phyloP scores from a whole-genome alignment of 2,329 filamentous ascomycete species.

The Seiridium unicorne region DNA sequence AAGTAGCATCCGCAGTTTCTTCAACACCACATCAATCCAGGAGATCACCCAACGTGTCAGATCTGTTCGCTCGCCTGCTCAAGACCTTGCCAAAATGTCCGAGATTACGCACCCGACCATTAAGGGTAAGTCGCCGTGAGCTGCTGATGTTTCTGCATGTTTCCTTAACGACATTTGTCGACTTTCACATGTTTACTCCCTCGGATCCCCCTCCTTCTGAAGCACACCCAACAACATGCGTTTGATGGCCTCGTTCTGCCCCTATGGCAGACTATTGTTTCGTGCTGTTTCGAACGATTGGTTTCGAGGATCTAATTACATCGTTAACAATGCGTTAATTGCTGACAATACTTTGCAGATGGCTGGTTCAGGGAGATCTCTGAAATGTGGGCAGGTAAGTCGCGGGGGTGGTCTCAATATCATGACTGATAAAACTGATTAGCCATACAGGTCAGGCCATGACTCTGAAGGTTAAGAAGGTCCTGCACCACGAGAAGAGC shows the following conservation, averaged over 20 bases:
- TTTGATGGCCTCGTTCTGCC: not conserved
- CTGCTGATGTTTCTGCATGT: not conserved
- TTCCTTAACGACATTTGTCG: not conserved
- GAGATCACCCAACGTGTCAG: not conserved
- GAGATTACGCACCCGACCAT: constrained; percentile 58
- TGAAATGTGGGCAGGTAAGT: constrained; percentile 86
- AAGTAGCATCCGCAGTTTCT: not conserved
- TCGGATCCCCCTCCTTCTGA: not conserved
- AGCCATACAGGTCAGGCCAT: constrained; percentile 77
- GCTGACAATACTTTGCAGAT: constrained; percentile 56
- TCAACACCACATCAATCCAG: not conserved
- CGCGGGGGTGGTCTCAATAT: not conserved
- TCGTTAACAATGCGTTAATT: not conserved
- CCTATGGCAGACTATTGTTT: too few species aligned
- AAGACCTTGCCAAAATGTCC: constrained; percentile 38
- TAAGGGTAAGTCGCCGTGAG: constrained; percentile 45
- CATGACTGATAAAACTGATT: constrained; percentile 3
- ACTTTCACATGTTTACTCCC: not conserved
- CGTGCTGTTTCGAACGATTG: too few species aligned
- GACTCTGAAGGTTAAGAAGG: constrained; percentile 96
- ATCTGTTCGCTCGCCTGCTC: not conserved
- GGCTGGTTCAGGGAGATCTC: constrained; percentile 99
- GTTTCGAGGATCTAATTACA: not conserved
- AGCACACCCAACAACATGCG: not conserved
- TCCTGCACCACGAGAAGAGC: constrained; percentile 98